These are phyloP conservation scores for Colletotrichum sp. DNA, from an alignment of 2,329 filamentous ascomycete species.

Conservation along the genomic window DNA sequence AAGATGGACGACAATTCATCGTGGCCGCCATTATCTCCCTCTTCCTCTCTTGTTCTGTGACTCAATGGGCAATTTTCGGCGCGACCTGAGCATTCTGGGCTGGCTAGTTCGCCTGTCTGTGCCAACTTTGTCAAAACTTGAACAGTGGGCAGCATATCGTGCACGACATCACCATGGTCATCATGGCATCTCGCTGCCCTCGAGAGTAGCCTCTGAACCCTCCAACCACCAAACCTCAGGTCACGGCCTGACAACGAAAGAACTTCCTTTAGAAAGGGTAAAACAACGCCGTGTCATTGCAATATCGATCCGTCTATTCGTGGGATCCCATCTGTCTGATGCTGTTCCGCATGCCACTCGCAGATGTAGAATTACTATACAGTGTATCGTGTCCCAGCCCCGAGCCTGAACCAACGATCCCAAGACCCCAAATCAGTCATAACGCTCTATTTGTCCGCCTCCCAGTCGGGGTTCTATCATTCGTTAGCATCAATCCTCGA, in stretches of 20 bases:
- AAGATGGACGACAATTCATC: not conserved
- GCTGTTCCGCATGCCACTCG: constrained; percentile 18
- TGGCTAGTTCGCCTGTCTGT: not conserved
- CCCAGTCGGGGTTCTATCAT: constrained; percentile 59
- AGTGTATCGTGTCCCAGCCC: constrained; percentile 21
- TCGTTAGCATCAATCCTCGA: not conserved
- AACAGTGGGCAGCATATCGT: not conserved
- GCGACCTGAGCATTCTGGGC: not conserved
- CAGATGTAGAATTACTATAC: constrained; percentile 22
- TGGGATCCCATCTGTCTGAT: constrained; percentile 14
- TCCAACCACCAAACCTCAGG: not conserved
- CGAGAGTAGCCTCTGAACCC: not conserved
- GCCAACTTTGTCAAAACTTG: not conserved
- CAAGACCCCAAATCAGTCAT: not conserved
- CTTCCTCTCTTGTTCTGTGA: not conserved
- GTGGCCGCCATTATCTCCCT: not conserved
- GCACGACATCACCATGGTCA: not conserved
- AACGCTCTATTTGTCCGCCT: constrained; percentile 48
- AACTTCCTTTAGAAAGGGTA: not conserved
- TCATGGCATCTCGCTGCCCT: not conserved
- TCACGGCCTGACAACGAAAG: not conserved
- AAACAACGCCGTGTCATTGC: constrained; percentile 7
- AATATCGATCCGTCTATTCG: constrained; percentile 19
- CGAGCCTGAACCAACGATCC: constrained; percentile 20
- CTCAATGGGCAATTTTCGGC: not conserved